Conservation (phyloP, 306 rosid genomes). For the Echinosophora koreensis region DNA sequence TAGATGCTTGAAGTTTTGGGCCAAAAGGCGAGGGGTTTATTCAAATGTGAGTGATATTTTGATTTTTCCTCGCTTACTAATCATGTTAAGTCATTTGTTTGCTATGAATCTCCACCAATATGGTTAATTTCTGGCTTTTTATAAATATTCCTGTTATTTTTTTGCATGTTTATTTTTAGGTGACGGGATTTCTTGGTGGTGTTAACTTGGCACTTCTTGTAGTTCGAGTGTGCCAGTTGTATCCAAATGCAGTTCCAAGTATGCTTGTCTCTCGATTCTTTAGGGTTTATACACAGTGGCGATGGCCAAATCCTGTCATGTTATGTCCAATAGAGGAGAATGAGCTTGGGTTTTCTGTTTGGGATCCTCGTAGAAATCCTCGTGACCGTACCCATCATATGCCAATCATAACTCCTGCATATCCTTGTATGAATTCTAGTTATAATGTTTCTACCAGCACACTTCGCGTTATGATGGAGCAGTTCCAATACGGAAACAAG, state of each 20-base stretch:
- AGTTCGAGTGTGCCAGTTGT: constrained; percentile 78
- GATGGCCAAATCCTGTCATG: constrained; percentile 86
- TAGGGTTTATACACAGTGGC: constrained; percentile 83
- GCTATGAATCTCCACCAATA: no score
- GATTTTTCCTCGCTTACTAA: background rate
- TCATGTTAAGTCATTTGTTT: background rate
- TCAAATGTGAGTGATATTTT: constrained; percentile 63
- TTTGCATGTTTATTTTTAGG: constrained; percentile 47
- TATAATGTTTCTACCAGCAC: constrained; percentile 78
- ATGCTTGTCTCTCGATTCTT: constrained; percentile 78
- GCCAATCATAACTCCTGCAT: constrained; percentile 84
- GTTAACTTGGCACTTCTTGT: constrained; percentile 83
- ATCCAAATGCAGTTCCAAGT: constrained; percentile 79
- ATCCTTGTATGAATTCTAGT: constrained; percentile 85
- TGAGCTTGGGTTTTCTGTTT: constrained; percentile 68
- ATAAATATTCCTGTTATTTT: background rate
- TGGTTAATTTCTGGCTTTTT: background rate
- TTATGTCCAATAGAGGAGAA: constrained; percentile 77
- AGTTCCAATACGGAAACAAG: constrained; percentile 66
- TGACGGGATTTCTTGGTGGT: constrained; percentile 84
- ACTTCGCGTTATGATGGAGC: constrained; percentile 75
- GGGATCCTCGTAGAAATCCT: constrained; percentile 82
- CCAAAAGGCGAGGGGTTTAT: constrained; percentile 76
- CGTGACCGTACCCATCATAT: constrained; percentile 73
- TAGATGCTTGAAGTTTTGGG: constrained; percentile 77